Conservation (phyloP, 73 alveolate genomes). For the Symbiodinium pilosum region DNA sequence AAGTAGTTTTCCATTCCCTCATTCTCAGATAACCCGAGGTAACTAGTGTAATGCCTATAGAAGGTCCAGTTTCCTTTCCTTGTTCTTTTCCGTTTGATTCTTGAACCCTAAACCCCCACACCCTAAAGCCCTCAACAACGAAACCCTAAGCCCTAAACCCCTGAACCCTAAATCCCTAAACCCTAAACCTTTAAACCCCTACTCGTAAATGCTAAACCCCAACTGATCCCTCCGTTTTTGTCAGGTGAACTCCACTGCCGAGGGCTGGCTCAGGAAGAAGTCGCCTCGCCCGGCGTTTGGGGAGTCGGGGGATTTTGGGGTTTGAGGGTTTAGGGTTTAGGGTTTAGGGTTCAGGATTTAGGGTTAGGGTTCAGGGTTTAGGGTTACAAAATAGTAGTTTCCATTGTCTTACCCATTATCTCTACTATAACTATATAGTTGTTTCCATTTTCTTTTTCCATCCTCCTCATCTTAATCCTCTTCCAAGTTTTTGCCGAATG, state of each 20-base stretch:
- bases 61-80: neutral
- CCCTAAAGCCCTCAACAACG: neutral
- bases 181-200: neutral
- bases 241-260: conserved; percentile 55
- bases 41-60: neutral
- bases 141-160: too few species aligned
- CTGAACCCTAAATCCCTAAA: neutral
- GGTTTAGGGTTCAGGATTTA: neutral
- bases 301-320: neutral
- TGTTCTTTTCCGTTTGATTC: neutral
- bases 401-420: too few species aligned
- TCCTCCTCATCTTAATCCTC: too few species aligned
- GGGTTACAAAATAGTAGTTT: neutral
- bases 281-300: neutral
- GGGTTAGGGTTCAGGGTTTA: conserved; percentile 6
- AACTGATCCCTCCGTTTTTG: neutral
- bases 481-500: too few species aligned
- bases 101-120: neutral
- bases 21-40: neutral
- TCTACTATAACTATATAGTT: too few species aligned
- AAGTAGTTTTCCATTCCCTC: neutral
- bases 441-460: too few species aligned
- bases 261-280: conserved; percentile 79
- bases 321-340: neutral
- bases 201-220: neutral